These are phyloP conservation scores for Pestalotiopsis sp. DNA, from an alignment of 2,329 filamentous ascomycete species.

Conservation along the genomic window DNA sequence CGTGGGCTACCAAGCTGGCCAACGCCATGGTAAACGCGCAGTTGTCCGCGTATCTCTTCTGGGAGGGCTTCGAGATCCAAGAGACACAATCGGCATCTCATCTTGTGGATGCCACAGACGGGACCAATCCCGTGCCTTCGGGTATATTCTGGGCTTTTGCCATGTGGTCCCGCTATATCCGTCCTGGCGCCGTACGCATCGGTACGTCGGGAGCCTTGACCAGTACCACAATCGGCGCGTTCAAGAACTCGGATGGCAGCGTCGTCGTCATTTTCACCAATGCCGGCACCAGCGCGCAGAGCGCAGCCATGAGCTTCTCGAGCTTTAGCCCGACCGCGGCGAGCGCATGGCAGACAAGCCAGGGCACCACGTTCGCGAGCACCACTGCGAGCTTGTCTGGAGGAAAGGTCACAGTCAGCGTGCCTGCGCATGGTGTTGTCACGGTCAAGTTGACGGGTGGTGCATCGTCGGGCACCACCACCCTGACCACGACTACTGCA, in stretches of 20 bases:
- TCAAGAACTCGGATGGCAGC: constrained; percentile 21
- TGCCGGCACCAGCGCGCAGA: constrained; percentile 9
- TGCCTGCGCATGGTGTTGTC: constrained; percentile 18
- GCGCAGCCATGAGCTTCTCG: constrained; percentile 13
- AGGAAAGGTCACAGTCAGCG: constrained; percentile 14
- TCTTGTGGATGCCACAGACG: constrained; percentile 27
- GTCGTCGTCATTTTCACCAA: constrained; percentile 27
- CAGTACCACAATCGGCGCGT: constrained; percentile 20
- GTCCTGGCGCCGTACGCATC: constrained; percentile 23
- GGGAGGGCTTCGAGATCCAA: constrained; percentile 39
- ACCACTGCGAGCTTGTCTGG: constrained; percentile 14
- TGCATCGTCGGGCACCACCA: neutral
- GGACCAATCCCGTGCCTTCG: constrained; percentile 21
- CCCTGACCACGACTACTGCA: neutral
- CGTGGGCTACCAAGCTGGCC: constrained; percentile 38
- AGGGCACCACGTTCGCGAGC: constrained; percentile 15
- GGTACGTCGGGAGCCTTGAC: constrained; percentile 19
- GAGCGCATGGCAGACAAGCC: constrained; percentile 19
- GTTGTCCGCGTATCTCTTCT: constrained; percentile 50
- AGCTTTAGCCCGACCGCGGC: constrained; percentile 14
- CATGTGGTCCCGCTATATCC: constrained; percentile 25
- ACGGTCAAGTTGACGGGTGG: constrained; percentile 18
- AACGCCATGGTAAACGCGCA: constrained; percentile 45
- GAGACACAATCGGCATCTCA: constrained; percentile 28
- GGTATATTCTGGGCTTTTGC: constrained; percentile 26